phyloP scores from a whole-genome alignment of 345 rosid species.

The Citrus sp. region DNA sequence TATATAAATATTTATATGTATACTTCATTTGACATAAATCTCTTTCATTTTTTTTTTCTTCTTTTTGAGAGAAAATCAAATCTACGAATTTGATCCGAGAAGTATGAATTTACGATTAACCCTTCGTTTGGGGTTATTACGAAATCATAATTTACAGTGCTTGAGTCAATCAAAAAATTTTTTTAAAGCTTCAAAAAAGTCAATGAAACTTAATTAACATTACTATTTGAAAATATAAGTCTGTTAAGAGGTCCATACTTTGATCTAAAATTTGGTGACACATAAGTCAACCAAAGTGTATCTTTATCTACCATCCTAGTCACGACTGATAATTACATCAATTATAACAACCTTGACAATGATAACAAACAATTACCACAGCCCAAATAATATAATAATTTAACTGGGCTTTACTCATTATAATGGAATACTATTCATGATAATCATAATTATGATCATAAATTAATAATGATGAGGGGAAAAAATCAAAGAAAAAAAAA shows the following conservation, averaged over 20 bases:
- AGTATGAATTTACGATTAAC: neutral
- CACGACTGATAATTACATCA: neutral
- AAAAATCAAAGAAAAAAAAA: neutral
- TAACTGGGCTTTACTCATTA: too few relatives aligned
- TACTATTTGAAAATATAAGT: conserved; percentile 7
- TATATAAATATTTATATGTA: neutral
- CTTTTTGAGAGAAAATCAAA: neutral
- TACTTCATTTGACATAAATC: neutral
- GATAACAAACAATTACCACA: conserved; percentile 9
- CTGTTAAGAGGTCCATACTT: conserved; percentile 13
- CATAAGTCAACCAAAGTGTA: conserved; percentile 27
- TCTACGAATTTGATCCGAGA: neutral
- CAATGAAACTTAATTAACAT: neutral
- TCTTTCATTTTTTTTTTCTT: neutral
- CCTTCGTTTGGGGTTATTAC: neutral
- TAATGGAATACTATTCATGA: neutral
- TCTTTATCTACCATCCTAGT: conserved; percentile 4
- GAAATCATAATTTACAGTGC: neutral
- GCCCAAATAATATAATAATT: neutral
- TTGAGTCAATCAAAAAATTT: conserved; percentile 11
- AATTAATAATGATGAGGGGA: neutral
- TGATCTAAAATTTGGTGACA: neutral
- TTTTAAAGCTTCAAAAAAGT: neutral
- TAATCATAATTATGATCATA: neutral
- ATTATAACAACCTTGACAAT: conserved; percentile 12